Percentiles rank a stretch among this genome's conserved stretches.
phyloP scores from a whole-genome alignment of 805 yeast genomes.

The Torulaspora gathmanii region DNA sequence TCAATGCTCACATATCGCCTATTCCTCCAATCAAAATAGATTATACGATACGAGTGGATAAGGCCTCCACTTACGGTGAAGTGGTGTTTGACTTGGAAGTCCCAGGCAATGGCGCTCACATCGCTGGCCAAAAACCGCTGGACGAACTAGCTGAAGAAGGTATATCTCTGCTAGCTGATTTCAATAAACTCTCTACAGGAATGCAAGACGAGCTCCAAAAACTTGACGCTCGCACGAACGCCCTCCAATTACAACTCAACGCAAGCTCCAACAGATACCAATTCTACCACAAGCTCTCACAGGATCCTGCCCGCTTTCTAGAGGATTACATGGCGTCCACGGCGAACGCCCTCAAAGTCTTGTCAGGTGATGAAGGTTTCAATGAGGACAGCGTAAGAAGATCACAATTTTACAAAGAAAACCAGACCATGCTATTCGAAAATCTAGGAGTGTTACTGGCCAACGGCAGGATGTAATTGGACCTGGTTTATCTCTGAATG shows the following conservation, averaged over 20 bases:
- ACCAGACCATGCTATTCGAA: slow-evolving; percentile 71
- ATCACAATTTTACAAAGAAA: slow-evolving; percentile 62
- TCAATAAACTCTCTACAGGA: slow-evolving; percentile 29
- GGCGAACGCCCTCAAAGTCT: slow-evolving; percentile 75
- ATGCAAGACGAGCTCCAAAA: slow-evolving; percentile 41
- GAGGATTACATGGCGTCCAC: slow-evolving; percentile 74
- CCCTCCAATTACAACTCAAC: slow-evolving; percentile 48
- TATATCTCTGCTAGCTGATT: slow-evolving; percentile 25
- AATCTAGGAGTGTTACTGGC: slow-evolving; percentile 70
- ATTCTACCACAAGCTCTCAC: slow-evolving; percentile 68
- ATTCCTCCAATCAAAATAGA: slow-evolving; percentile 73
- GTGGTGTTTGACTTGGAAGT: slow-evolving; percentile 71
- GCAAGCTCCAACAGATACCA: slow-evolving; percentile 60
- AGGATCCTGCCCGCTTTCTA: slow-evolving; percentile 74
- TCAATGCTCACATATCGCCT: slow-evolving; percentile 61
- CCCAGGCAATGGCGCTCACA: slow-evolving; percentile 37
- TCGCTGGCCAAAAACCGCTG: slow-evolving; percentile 30
- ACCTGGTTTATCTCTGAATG: too few relatives aligned
- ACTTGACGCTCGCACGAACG: slow-evolving; percentile 41
- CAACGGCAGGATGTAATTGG: slow-evolving; percentile 33
- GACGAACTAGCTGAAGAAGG: slow-evolving; percentile 33
- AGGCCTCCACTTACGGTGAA: slow-evolving; percentile 76
- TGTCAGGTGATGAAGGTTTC: slow-evolving; percentile 85
- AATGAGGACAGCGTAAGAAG: slow-evolving; percentile 85
- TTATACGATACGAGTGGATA: slow-evolving; percentile 71